Conservation (phyloP, 2,329 filamentous ascomycete genomes). For the Exophiala alcalophila region DNA sequence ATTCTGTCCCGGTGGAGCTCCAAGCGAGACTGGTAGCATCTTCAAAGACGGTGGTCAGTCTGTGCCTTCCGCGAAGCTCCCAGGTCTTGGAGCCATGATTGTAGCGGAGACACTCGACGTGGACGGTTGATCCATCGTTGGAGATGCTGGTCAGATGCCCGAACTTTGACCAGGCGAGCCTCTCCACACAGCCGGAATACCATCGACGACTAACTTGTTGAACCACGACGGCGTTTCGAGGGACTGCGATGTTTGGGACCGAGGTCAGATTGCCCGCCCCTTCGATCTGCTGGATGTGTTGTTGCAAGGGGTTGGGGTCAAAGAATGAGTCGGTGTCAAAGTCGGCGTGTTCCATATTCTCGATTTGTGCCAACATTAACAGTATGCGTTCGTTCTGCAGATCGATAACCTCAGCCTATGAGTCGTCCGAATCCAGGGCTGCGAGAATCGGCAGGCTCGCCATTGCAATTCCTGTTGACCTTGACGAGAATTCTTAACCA, state of each 20-base stretch:
- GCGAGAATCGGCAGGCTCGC: too few relatives aligned
- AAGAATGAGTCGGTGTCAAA: slow-evolving; percentile 29
- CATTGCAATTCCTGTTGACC: too few relatives aligned
- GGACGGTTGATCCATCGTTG: slow-evolving; percentile 24
- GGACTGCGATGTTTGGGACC: slow-evolving; percentile 17
- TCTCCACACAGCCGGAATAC: slow-evolving; percentile 24
- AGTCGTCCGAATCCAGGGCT: too few relatives aligned
- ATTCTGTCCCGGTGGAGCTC: slow-evolving; percentile 72
- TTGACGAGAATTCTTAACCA: too few relatives aligned
- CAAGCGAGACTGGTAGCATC: slow-evolving; percentile 70
- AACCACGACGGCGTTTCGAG: slow-evolving; percentile 19
- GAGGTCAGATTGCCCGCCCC: slow-evolving; percentile 15
- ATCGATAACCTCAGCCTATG: slow-evolving; percentile 5
- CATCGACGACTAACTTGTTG: slow-evolving; percentile 21
- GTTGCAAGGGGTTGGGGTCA: slow-evolving; percentile 22
- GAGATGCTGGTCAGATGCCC: slow-evolving; percentile 28
- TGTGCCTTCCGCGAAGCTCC: slow-evolving; percentile 16
- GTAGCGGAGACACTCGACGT: slow-evolving; percentile 23
- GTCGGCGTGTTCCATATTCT: too few relatives aligned
- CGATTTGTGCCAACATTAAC: too few relatives aligned
- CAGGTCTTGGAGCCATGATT: slow-evolving; percentile 20
- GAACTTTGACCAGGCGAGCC: slow-evolving; percentile 27
- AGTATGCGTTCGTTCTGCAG: slow-evolving; percentile 14
- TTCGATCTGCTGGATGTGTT: slow-evolving; percentile 26
- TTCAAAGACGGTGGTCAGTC: slow-evolving; percentile 23